phyloP scores from a whole-genome alignment of 78 protist genomes.

The Pigoraptor vietnamica region DNA sequence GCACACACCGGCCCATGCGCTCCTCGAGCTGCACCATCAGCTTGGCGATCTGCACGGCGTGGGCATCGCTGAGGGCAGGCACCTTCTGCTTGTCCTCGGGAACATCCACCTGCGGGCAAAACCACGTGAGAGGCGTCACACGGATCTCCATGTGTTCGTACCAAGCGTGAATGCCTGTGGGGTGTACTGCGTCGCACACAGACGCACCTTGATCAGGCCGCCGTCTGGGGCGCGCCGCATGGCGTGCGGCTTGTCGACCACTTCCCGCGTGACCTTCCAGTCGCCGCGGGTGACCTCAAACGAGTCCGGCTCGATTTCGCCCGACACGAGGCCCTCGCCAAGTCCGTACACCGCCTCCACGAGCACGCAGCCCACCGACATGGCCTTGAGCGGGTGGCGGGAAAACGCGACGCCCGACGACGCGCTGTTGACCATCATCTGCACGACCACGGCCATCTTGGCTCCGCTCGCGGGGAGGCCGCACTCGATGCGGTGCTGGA shows the following conservation, averaged over 20 bases:
- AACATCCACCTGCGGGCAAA: neutral
- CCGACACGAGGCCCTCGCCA: neutral
- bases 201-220: neutral
- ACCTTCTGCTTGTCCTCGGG: neutral
- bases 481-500: neutral
- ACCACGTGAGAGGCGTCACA: neutral
- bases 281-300: neutral
- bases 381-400: neutral
- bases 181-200: neutral
- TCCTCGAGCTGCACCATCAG: neutral
- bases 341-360: neutral
- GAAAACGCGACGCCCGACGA: neutral
- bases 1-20: neutral
- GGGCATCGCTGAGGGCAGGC: neutral
- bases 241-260: neutral
- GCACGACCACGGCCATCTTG: neutral
- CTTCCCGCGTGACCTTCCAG: neutral
- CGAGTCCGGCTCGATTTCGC: neutral
- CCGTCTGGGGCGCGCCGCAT: neutral
- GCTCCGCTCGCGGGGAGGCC: neutral
- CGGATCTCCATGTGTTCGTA: neutral
- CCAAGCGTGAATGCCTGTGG: no score
- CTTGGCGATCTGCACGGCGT: neutral
- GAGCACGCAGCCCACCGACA: neutral
- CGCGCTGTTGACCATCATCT: neutral